Conservation (phyloP, 1,139 yeast genomes). For the Candida neerlandica region DNA sequence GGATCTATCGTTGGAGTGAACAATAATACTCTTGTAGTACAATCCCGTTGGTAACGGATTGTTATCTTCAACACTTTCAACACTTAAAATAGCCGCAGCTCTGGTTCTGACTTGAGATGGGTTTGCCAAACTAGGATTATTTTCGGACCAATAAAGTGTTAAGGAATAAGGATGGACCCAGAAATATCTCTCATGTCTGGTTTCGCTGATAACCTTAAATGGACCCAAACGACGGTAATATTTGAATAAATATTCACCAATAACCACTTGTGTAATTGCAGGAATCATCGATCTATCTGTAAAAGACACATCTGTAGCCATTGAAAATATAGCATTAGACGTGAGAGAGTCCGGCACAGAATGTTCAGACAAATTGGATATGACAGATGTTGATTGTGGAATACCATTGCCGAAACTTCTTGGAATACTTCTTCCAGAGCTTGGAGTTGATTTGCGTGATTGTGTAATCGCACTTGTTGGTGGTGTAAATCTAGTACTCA, state of each 20-base stretch:
- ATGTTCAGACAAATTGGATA: slow-evolving; percentile 36
- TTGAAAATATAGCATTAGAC: slow-evolving; percentile 46
- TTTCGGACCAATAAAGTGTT: slow-evolving; percentile 86
- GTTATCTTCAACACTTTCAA: slow-evolving; percentile 78
- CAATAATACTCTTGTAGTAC: slow-evolving; percentile 79
- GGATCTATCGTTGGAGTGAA: slow-evolving; percentile 68
- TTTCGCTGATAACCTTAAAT: slow-evolving; percentile 71
- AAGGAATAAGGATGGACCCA: slow-evolving; percentile 96
- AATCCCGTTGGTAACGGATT: slow-evolving; percentile 91
- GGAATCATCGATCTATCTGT: slow-evolving; percentile 79
- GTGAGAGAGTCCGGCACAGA: slow-evolving; percentile 36
- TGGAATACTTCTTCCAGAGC: slow-evolving; percentile 6
- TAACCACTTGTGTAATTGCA: slow-evolving; percentile 75
- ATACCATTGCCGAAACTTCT: slow-evolving; percentile 8
- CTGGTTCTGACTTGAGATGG: slow-evolving; percentile 67
- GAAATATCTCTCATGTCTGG: slow-evolving; percentile 88
- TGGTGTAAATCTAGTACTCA: slow-evolving; percentile 21
- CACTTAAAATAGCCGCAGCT: slow-evolving; percentile 80
- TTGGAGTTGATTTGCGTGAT: slow-evolving; percentile 9
- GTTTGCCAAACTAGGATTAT: slow-evolving; percentile 76
- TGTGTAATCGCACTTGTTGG: slow-evolving; percentile 16
- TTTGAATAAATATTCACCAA: slow-evolving; percentile 89
- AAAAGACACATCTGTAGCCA: slow-evolving; percentile 71
- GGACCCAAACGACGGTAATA: slow-evolving; percentile 82
- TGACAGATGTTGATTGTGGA: slow-evolving; percentile 27